Percentiles rank a stretch among this genome's conserved stretches.
Conservation (phyloP, 2,329 filamentous ascomycete genomes). For the Passalora sequoiae region DNA sequence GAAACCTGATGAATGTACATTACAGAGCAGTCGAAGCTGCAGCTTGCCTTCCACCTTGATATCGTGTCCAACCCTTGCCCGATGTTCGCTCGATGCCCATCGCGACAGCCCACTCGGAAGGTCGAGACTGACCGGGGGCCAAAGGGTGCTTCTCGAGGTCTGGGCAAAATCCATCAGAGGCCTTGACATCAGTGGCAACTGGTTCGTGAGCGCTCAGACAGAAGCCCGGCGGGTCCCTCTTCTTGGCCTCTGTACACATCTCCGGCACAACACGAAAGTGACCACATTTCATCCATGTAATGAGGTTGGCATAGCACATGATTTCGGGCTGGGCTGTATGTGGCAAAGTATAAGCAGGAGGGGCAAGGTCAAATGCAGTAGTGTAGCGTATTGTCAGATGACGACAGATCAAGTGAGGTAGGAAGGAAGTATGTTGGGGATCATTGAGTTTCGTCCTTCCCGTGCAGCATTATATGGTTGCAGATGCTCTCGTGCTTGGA, state of each 20-base stretch:
- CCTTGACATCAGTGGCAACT: slow-evolving; percentile 16
- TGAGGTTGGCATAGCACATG: slow-evolving; percentile 20
- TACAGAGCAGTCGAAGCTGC: too few species aligned
- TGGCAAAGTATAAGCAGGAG: too few species aligned
- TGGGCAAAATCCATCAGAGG: slow-evolving; percentile 11
- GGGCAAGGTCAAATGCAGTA: too few species aligned
- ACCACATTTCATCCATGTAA: slow-evolving; percentile 17
- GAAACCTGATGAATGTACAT: too few species aligned
- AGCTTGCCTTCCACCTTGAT: too few species aligned
- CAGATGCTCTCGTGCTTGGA: too few species aligned
- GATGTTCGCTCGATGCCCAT: slow-evolving; percentile 1
- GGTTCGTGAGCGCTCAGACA: slow-evolving; percentile 18
- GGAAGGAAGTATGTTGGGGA: too few species aligned
- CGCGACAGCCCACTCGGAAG: background rate
- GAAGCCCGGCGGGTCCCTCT: slow-evolving; percentile 7
- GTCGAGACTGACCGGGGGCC: background rate
- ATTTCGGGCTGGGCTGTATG: background rate
- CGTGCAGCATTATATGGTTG: too few species aligned
- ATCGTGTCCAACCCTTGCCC: background rate
- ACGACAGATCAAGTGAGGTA: too few species aligned
- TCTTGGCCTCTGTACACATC: slow-evolving; percentile 13
- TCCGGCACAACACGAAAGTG: slow-evolving; percentile 15
- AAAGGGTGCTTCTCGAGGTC: slow-evolving; percentile 11
- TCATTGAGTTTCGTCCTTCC: too few species aligned
- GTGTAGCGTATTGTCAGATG: too few species aligned